A percentile compares a stretch with the other conserved stretches of the same genome.
Conservation (phyloP, 768 basidiomycete species). For the Boletus vermiculosoides region DNA sequence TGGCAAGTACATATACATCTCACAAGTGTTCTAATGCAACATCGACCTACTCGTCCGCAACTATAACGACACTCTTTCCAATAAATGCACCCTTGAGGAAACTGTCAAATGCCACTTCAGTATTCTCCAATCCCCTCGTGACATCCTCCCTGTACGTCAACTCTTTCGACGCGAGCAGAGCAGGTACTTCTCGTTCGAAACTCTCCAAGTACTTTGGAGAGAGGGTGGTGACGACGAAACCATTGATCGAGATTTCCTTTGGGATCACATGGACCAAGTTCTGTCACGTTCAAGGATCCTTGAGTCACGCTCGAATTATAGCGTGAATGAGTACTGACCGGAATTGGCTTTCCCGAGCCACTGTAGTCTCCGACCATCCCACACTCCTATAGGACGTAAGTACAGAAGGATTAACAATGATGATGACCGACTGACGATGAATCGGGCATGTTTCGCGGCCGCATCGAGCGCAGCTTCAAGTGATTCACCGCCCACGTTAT, state of each 20-base stretch:
- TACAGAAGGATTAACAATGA: not conserved
- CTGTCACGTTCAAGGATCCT: constrained; percentile 14
- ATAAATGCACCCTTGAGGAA: constrained; percentile 10
- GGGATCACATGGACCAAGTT: constrained; percentile 39
- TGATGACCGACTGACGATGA: constrained; percentile 36
- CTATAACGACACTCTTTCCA: constrained; percentile 8
- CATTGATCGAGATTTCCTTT: constrained; percentile 44
- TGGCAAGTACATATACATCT: not conserved
- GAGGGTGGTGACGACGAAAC: constrained; percentile 39
- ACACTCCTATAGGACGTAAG: constrained; percentile 31
- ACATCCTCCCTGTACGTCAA: constrained; percentile 48
- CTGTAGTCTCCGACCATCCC: constrained; percentile 13
- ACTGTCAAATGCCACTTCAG: constrained; percentile 5
- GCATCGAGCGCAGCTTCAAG: constrained; percentile 54
- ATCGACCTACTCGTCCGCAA: constrained; percentile 2
- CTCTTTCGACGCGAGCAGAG: constrained; percentile 44
- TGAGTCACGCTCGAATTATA: not conserved
- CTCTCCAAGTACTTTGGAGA: constrained; percentile 37
- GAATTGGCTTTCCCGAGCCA: not conserved
- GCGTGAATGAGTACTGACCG: not conserved
- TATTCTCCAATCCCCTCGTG: constrained; percentile 41
- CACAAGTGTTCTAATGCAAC: not conserved
- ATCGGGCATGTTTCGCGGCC: constrained; percentile 44
- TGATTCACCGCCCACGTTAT: constrained; percentile 59
- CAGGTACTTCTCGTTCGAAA: constrained; percentile 44